Base-by-base conservation (phyloP, 257 asterid species). In the Plantago ovata region DNA sequence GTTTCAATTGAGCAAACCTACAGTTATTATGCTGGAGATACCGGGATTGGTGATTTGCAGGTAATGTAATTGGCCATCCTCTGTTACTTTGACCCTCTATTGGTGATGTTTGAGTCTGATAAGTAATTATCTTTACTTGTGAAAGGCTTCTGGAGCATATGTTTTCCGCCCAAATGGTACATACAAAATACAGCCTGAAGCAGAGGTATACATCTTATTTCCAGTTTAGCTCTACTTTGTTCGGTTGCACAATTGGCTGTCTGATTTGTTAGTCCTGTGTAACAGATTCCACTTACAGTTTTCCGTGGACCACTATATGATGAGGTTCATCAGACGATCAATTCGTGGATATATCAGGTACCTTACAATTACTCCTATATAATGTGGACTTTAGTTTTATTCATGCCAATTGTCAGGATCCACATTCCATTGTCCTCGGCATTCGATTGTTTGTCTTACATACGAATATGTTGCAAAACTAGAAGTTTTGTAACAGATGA, bases 271-370 rank as follows among this genome's bases (percentile, higher is more conserved):
- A 70, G 14, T 62, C 46, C 10, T 56, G 16, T 58, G 38, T 53
- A 54, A 64, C 77, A 85, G 95, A 72, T 39, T 53, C 79, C 85
- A 23, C 75, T 82, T 39, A 82, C 77, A 64, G 81, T 92, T 71
- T 64, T 78, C 6, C 79, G 69, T 53, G 98, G 98, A 72, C 84
- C 97, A 12, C 78, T 92, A 42, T 80, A 66, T 46, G 97, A 92
- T 62, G 98, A 92, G 88, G 91, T 84, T 81, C 98, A 92, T 74
- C 95, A 89, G 80, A 76, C 38, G 60, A 65, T 92, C 13, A 79
- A 58, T 73, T 72, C 95, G n/a, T 88, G 97, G 98, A 75, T 88
- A 72, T 84, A 76, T 76, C 98, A 92, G 97, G 98, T 92, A 49
- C 15, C 66, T 28, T 28, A 28, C 43, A 59, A 56, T 73, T 55